Conservation (phyloP, 108 stramenopile species). For the Skeletonema grethae region DNA sequence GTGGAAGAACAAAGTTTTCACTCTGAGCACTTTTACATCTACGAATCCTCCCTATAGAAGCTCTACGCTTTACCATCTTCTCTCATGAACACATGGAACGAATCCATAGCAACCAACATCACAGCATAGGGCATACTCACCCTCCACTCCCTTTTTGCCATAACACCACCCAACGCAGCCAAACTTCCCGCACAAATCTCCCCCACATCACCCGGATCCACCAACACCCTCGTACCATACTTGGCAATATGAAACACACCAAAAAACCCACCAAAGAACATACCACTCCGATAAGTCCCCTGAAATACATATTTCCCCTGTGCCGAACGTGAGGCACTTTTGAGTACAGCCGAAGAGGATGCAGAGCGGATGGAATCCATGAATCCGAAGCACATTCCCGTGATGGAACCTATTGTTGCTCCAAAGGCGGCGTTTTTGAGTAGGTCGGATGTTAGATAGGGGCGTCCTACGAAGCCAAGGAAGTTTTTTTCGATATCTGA, state of each 20-base stretch:
- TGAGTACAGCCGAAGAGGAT: conserved; percentile 57
- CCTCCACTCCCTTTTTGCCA: conserved; percentile 65
- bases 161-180: conserved; percentile 61
- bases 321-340: conserved; percentile 71
- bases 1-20: too few relatives aligned
- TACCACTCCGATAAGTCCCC: conserved; percentile 65
- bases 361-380: conserved; percentile 85
- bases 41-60: neutral
- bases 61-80: conserved; percentile 33
- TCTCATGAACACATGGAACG: conserved; percentile 69
- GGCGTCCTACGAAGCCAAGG: conserved; percentile 37
- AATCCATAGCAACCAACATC: conserved; percentile 86
- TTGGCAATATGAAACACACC: conserved; percentile 69
- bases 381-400: conserved; percentile 87
- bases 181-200: conserved; percentile 68
- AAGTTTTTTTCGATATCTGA: conserved; percentile 17
- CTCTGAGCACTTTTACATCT: too few relatives aligned
- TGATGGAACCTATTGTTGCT: conserved; percentile 76
- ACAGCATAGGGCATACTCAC: conserved; percentile 79
- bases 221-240: conserved; percentile 64
- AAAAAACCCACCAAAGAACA: conserved; percentile 75
- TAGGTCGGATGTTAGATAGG: conserved; percentile 65
- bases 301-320: conserved; percentile 76
- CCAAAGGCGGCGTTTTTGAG: conserved; percentile 77
- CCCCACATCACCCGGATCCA: conserved; percentile 69